Conservation (phyloP, 2,329 filamentous ascomycete genomes). For the Sclerotinia glacialis region DNA sequence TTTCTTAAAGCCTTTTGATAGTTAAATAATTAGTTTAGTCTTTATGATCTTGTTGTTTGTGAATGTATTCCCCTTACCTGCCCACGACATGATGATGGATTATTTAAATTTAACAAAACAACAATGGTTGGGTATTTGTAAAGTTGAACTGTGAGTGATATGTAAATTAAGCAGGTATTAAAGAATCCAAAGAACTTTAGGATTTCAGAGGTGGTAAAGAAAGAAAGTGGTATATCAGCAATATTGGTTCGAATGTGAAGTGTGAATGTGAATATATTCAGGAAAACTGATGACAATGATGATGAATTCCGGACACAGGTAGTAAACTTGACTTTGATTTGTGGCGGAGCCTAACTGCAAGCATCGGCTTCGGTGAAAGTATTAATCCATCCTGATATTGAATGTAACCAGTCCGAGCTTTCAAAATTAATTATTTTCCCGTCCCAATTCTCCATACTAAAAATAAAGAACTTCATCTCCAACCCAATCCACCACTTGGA, state of each 20-base stretch:
- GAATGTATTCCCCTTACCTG: slow-evolving; percentile 40
- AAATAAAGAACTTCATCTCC: slow-evolving; percentile 7
- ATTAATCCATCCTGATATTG: not conserved
- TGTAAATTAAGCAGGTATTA: not conserved
- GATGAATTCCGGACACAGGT: slow-evolving; percentile 11
- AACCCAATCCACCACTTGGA: not conserved
- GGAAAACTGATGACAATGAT: slow-evolving; percentile 19
- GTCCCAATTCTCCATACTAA: not conserved
- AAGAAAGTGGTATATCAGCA: slow-evolving; percentile 5
- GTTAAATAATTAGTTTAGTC: not conserved
- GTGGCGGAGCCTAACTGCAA: slow-evolving; percentile 21
- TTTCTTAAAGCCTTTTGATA: slow-evolving; percentile 72
- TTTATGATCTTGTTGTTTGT: slow-evolving; percentile 33
- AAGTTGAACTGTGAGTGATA: not conserved
- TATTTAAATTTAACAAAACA: not conserved
- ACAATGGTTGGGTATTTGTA: slow-evolving; percentile 1
- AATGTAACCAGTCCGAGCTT: not conserved
- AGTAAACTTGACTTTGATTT: slow-evolving; percentile 15
- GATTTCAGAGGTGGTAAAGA: not conserved
- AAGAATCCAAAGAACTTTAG: not conserved
- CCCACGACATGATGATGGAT: slow-evolving; percentile 47
- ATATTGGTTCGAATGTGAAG: not conserved
- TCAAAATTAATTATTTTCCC: slow-evolving; percentile 22
- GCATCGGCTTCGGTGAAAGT: slow-evolving; percentile 15
- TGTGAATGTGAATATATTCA: slow-evolving; percentile 12